Conservation (phyloP, 352 stramenopile genomes). For the Globisporangium okanoganense region DNA sequence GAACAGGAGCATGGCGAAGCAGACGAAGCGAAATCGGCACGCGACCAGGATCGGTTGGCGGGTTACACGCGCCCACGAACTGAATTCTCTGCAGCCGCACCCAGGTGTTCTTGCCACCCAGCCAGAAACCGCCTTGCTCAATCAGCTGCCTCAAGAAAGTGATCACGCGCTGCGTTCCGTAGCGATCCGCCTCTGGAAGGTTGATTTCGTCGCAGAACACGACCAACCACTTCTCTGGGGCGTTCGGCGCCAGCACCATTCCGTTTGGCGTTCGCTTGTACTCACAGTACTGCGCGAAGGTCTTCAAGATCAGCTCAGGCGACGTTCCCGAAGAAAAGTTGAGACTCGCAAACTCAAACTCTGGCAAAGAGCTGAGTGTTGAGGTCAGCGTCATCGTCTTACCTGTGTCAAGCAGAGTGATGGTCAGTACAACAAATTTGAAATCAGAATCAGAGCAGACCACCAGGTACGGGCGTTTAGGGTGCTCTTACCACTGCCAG, state of each 20-base stretch:
- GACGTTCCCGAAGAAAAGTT: conserved; percentile 99
- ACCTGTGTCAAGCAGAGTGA: too few species aligned
- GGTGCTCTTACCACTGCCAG: conserved; percentile 98
- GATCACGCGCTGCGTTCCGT: conserved; percentile 99
- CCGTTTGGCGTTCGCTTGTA: conserved; percentile 97
- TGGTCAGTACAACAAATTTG: too few species aligned
- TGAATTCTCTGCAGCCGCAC: conserved; percentile 92
- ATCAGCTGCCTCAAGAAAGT: conserved; percentile 99
- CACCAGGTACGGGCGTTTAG: too few species aligned
- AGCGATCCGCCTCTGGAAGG: conserved; percentile 96
- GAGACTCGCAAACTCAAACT: conserved; percentile 97
- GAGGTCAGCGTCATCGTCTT: conserved; percentile 99
- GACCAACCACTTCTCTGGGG: conserved; percentile 96
- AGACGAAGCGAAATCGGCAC: conserved; percentile 97
- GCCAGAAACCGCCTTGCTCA: conserved; percentile 94
- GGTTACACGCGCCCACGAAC: conserved; percentile 99
- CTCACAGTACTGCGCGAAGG: conserved; percentile 98
- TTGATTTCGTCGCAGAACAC: conserved; percentile 99
- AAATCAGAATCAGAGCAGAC: too few species aligned
- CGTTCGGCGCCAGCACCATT: conserved; percentile 94
- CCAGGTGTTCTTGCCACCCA: conserved; percentile 88
- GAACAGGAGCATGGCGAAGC: conserved; percentile 96
- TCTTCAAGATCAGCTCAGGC: conserved; percentile 98
- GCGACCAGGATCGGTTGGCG: conserved; percentile 98
- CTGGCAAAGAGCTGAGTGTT: conserved; percentile 95